These are phyloP conservation scores for Xylaria venustula DNA, from an alignment of 495 filamentous ascomycete species.

Conservation along the genomic window DNA sequence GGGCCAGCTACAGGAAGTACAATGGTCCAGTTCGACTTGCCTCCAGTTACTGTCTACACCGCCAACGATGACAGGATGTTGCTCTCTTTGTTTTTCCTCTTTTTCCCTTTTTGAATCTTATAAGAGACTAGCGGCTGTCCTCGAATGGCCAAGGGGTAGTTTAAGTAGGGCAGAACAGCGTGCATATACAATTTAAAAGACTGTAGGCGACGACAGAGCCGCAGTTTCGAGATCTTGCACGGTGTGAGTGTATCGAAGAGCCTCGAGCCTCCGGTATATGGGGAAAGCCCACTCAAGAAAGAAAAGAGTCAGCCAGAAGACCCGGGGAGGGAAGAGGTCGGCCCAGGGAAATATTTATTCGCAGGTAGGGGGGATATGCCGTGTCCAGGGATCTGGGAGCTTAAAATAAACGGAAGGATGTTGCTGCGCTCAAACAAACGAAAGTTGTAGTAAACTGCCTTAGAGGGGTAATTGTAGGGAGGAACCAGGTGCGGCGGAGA, in stretches of 20 bases:
- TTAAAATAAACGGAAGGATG: conserved; percentile 2
- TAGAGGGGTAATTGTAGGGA: conserved; percentile 5
- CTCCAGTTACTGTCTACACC: background rate
- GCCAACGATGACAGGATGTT: background rate
- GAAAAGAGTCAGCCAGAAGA: conserved; percentile 4
- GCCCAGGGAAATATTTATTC: background rate
- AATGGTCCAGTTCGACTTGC: background rate
- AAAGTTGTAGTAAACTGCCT: background rate
- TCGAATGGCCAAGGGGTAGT: background rate
- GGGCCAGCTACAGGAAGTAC: conserved; percentile 3
- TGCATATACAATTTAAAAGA: background rate
- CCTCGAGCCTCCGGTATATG: background rate
- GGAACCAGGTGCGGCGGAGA: conserved; percentile 2
- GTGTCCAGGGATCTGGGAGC: conserved; percentile 3
- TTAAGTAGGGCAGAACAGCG: background rate
- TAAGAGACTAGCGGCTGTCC: background rate
- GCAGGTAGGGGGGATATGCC: background rate
- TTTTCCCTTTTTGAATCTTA: background rate
- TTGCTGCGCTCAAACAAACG: background rate
- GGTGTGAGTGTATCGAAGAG: background rate
- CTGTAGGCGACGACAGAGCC: background rate
- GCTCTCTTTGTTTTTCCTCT: background rate
- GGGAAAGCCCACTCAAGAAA: conserved; percentile 7
- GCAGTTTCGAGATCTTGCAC: background rate
- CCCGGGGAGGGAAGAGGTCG: background rate